These are phyloP conservation scores for Linnemannia exigua DNA, from an alignment of 192 early-diverging fungal species.

Conservation along the genomic window DNA sequence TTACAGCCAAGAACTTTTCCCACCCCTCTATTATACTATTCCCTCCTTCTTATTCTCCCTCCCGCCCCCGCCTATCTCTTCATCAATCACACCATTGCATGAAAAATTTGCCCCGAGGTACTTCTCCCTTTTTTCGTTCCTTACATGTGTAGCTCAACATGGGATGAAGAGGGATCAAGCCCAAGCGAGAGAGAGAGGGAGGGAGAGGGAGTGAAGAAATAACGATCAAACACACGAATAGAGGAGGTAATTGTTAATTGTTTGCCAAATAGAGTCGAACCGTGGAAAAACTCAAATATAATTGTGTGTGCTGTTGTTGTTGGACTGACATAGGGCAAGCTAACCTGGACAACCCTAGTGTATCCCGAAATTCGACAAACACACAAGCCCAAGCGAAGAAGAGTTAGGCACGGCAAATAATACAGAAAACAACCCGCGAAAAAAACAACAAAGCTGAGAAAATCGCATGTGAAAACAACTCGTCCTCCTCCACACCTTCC, in stretches of 20 bases:
- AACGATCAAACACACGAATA: not conserved
- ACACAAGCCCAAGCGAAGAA: not conserved
- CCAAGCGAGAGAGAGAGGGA: too few relatives aligned
- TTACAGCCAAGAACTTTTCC: not conserved
- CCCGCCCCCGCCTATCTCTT: not conserved
- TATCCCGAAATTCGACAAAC: not conserved
- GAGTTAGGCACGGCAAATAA: not conserved
- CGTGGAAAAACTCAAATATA: not conserved
- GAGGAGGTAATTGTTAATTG: too few relatives aligned
- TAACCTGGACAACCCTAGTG: slow-evolving; percentile 1
- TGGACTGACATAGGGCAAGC: not conserved
- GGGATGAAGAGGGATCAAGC: not conserved
- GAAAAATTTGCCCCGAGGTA: not conserved
- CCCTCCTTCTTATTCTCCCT: not conserved
- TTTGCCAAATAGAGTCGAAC: slow-evolving; percentile 9
- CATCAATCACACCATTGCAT: not conserved
- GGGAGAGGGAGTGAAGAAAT: not conserved
- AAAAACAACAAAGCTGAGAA: slow-evolving; percentile 35
- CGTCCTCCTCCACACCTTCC: not conserved
- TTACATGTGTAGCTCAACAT: not conserved
- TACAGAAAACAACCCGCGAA: not conserved
- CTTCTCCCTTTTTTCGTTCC: not conserved
- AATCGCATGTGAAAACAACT: slow-evolving; percentile 39
- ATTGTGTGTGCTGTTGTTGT: not conserved
- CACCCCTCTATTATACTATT: not conserved